Percentiles rank a stretch among this genome's conserved stretches.
Evolutionary conservation across 2,329 filamentous ascomycete species (phyloP).

Genomic region (Epichloe bromicola): DNA sequence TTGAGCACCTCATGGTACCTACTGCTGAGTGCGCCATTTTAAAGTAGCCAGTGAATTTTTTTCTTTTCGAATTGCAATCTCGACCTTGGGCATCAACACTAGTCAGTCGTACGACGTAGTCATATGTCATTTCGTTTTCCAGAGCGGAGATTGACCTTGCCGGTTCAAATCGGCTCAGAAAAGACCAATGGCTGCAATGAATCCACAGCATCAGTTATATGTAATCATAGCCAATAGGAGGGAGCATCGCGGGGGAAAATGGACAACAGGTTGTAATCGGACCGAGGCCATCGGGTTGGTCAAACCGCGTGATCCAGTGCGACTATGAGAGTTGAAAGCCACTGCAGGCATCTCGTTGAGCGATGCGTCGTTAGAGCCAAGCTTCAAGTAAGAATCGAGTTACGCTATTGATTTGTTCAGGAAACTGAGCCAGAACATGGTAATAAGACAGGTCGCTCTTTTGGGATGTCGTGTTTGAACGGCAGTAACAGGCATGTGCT

Average conservation of each 20-base stretch:
- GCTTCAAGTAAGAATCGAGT: neutral
- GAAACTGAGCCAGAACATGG: neutral
- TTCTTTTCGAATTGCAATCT: too few species aligned
- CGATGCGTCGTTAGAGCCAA: neutral
- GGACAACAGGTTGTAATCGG: neutral
- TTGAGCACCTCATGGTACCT: too few species aligned
- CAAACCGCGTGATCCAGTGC: slow-evolving; percentile 1
- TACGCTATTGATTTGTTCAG: neutral
- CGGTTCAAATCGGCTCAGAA: too few species aligned
- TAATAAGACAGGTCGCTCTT: neutral
- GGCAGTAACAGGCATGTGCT: neutral
- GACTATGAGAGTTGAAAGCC: neutral
- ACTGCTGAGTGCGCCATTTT: too few species aligned
- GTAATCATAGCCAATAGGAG: too few species aligned
- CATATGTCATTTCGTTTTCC: too few species aligned
- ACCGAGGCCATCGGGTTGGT: neutral
- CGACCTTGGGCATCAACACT: too few species aligned
- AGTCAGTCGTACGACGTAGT: too few species aligned
- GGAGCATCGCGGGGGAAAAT: neutral
- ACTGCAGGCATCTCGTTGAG: neutral
- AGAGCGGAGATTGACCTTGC: too few species aligned
- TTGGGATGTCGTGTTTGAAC: neutral
- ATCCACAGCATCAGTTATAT: too few species aligned
- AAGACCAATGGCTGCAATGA: too few species aligned
- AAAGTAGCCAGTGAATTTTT: too few species aligned